Base-by-base conservation (phyloP, 495 filamentous ascomycete genomes). In the Pyronema domesticum region DNA sequence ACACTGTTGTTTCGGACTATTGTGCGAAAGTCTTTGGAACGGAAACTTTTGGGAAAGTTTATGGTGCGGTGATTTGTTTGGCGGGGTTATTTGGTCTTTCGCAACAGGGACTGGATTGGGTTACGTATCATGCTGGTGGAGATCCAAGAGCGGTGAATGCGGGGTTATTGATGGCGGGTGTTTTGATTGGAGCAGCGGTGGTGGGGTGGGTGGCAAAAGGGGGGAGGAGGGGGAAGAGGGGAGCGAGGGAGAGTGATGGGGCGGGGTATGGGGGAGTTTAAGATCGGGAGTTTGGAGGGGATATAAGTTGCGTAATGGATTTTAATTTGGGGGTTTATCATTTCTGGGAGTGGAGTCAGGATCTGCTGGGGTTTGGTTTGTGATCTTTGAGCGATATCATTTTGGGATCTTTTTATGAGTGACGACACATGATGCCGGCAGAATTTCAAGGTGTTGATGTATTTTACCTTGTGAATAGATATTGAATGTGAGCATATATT, bases 11-110 rank as follows among this genome's bases (percentile, higher is more conserved):
- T 50, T 80, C 77, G 7, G 91, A 98, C 70, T 95, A 94, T 67
- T 72, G 80, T 43, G 89, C 87, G 34, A 95, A 95, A 68, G 89
- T 98, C 35, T 98, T 98, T 66, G 89, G 91, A 7, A 95, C 94
- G 69, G 79, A 78, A 56, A 95, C 89, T 0, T 96, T 95, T 58
- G 89, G 89, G 23, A 95, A 84, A 54, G 86, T 98, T 23, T 95
- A 96, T 65, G 91, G 91, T n/a, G 74, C 88, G 7, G 81, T 95
- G 53, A 95, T 95, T 55, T 95, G 86, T 63, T 65, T 91, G 3
- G 80, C 88, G 1, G 91, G 91, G 6, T 60, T 98, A 9, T 74
- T 89, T 48, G 95, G 94, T 67, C 89, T 98, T 60, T 77, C 74
- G 14, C 89, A 96, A 71, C 79, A 80, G 8, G 87, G 75, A 0